These are phyloP conservation scores for Backusella circina DNA, from an alignment of 192 early-diverging fungal genomes.

Conservation along the genomic window DNA sequence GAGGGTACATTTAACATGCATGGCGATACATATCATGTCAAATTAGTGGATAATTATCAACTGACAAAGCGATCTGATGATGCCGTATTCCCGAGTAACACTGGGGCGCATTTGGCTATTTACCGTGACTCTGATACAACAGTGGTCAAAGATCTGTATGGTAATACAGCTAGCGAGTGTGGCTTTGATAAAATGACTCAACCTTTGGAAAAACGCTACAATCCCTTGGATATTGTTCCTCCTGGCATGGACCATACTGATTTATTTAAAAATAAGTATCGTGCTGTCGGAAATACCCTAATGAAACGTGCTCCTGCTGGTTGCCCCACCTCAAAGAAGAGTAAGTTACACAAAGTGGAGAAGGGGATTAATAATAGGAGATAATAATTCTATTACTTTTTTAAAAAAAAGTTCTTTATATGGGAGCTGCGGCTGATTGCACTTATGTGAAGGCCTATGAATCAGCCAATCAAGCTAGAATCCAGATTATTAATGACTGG, in stretches of 20 bases:
- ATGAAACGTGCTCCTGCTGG: slow-evolving; percentile 11
- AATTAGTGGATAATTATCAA: slow-evolving; percentile 49
- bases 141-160: background rate
- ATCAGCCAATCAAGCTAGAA: slow-evolving; percentile 50
- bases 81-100: slow-evolving; percentile 21
- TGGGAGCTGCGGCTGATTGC: slow-evolving; percentile 65
- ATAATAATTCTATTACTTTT: background rate
- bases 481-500: slow-evolving; percentile 79
- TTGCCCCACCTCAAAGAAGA: slow-evolving; percentile 21
- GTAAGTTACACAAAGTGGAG: slow-evolving; percentile 6
- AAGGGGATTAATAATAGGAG: background rate
- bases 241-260: background rate
- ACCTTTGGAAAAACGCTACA: slow-evolving; percentile 4
- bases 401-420: slow-evolving; percentile 13
- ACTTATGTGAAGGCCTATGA: slow-evolving; percentile 59
- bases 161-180: background rate
- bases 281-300: background rate
- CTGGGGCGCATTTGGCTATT: slow-evolving; percentile 11
- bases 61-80: slow-evolving; percentile 53
- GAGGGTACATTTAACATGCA: slow-evolving; percentile 56
- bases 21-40: slow-evolving; percentile 58
- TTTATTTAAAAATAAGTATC: slow-evolving; percentile 1
- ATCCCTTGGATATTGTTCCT: background rate
- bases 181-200: slow-evolving; percentile 10
- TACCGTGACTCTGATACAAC: slow-evolving; percentile 30